Percentiles rank a stretch among this genome's conserved stretches.
Conservation (phyloP, 805 yeast genomes). For the Barnettozyma californica region DNA sequence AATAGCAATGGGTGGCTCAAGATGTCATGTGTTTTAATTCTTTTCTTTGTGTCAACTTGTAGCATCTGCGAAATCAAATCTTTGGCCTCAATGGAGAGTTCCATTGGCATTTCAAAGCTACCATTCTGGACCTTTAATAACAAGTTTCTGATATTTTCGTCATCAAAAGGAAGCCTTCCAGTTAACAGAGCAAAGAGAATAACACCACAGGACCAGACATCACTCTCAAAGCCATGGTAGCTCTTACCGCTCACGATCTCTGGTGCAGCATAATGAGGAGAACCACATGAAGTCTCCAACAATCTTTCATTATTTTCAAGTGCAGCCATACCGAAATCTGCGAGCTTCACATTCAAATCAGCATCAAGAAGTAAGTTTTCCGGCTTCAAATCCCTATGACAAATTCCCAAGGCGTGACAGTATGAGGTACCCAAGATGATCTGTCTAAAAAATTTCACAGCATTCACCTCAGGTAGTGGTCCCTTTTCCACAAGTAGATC, state of each 20-base stretch:
- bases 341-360: conserved; percentile 64
- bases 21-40: conserved; percentile 66
- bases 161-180: conserved; percentile 81
- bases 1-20: conserved; percentile 70
- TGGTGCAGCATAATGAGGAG: conserved; percentile 87
- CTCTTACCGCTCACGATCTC: conserved; percentile 75
- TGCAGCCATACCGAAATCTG: conserved; percentile 91
- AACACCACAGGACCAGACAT: conserved; percentile 87
- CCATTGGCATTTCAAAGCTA: conserved; percentile 63
- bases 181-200: conserved; percentile 73
- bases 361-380: conserved; percentile 70
- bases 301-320: conserved; percentile 65
- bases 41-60: conserved; percentile 61
- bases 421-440: conserved; percentile 74
- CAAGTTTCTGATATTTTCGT: conserved; percentile 67
- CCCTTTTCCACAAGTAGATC: conserved; percentile 67
- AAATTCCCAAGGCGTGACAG: conserved; percentile 74
- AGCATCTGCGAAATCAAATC: conserved; percentile 62
- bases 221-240: conserved; percentile 81
- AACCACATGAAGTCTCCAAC: conserved; percentile 78
- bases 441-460: conserved; percentile 72
- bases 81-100: conserved; percentile 58
- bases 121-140: conserved; percentile 75
- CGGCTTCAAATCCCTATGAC: conserved; percentile 81
- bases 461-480: conserved; percentile 65